Evolutionary conservation across 495 filamentous ascomycete genomes (phyloP), one percentile per base, ranked within the genome.

Genomic region (Tuber brumale): DNA sequence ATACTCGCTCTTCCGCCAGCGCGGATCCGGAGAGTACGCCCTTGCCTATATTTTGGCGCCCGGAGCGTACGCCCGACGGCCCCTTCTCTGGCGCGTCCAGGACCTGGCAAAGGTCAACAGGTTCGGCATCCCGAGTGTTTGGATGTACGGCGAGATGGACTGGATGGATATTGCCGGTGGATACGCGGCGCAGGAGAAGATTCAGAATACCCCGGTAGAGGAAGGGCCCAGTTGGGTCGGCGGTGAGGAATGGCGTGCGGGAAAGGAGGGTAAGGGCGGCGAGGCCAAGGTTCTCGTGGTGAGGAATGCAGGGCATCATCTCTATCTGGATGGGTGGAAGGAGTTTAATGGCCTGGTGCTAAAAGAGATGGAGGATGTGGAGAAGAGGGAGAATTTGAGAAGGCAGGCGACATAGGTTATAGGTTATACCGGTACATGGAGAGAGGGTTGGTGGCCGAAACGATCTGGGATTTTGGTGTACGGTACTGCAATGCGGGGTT

Each of bases 131-230:
- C 95, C 95, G 0, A 86, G 97, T 44, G 88, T 97, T 18, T 88
- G 98, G 81, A 92, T 97, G 44, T 99, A 99, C 81, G 95, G 95
- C 74, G 94, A 97, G 81, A 89, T 94, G 81, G 95, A 99, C 86
- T 99, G 95, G 95, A 98, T 99, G 95, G 96, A 98, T 80, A 89
- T 95, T 19, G 88, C 89, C 0, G 96, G 95, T 23, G 95, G 95
- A 1, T 91, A 89, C 76, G 93, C 92, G 0, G 90, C 94, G 0
- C 89, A 91, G 81, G 87, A 93, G 84, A 95, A 93, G 85, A 87
- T 97, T 12, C 76, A 81, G 5, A 69, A 42, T 21, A 70, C 71
- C 3, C 44, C 71, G 76, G 88, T 92, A 76, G 89, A 91, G 76
- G 88, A 88, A 76, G 83, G 96, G 43, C 81, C 85, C 23, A 82